Conservation (phyloP, 257 asterid genomes). For the Haberlea rhodopensis region DNA sequence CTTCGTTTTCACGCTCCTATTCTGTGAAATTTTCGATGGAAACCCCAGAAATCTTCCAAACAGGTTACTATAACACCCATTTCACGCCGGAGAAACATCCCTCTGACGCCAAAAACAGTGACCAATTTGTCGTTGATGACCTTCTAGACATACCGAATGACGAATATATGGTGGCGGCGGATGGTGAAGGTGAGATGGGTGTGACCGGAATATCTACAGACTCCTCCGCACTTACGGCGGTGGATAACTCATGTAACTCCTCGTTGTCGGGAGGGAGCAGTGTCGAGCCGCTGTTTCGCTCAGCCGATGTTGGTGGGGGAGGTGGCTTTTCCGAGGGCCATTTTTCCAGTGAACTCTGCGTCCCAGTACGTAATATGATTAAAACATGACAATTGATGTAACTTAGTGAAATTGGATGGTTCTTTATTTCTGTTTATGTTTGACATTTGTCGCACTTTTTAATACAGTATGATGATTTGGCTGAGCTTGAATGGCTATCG, state of each 20-base stretch:
- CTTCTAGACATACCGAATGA: too few species aligned
- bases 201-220: conserved; percentile 24
- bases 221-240: conserved; percentile 25
- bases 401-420: not conserved
- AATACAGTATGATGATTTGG: conserved; percentile 75
- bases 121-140: too few species aligned
- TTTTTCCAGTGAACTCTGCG: conserved; percentile 63
- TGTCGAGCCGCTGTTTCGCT: too few species aligned
- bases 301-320: conserved; percentile 30
- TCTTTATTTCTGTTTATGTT: not conserved
- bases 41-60: too few species aligned
- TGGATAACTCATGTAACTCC: conserved; percentile 58
- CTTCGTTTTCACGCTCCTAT: too few species aligned
- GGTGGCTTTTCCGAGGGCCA: conserved; percentile 38
- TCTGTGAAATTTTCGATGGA: conserved; percentile 26
- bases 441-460: not conserved
- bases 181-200: conserved; percentile 28
- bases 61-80: conserved; percentile 34
- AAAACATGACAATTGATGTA: not conserved
- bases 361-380: conserved; percentile 53
- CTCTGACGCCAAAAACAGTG: conserved; percentile 41
- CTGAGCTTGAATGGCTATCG: too few species aligned
- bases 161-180: too few species aligned
- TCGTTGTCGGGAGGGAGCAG: conserved; percentile 31
- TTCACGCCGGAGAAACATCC: conserved; percentile 37